phyloP scores from a whole-genome alignment of 2,329 filamentous ascomycete genomes.

The Teratosphaeria pseudoeucalypti region DNA sequence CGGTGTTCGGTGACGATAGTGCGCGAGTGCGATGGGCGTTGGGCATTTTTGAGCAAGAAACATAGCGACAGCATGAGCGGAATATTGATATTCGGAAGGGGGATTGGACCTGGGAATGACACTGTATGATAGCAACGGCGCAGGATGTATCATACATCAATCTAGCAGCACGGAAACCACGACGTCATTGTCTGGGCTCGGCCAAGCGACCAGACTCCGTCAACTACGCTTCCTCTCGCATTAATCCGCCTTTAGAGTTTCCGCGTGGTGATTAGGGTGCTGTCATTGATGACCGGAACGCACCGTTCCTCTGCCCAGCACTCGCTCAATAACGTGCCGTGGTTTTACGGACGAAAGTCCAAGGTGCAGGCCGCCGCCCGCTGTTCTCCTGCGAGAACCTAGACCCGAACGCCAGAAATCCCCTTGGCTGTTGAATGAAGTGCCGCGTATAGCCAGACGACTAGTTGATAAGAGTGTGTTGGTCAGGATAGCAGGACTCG shows the following conservation, averaged over 20 bases:
- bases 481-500: not conserved
- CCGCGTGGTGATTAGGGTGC: not conserved
- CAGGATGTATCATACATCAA: not conserved
- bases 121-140: not conserved
- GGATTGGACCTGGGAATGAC: not conserved
- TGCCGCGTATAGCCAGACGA: not conserved
- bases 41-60: not conserved
- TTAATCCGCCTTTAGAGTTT: not conserved
- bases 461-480: not conserved
- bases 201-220: not conserved
- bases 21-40: not conserved
- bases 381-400: not conserved
- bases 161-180: not conserved
- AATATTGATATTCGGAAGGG: not conserved
- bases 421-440: not conserved
- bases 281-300: too few relatives aligned
- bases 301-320: too few relatives aligned
- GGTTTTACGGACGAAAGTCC: too few relatives aligned
- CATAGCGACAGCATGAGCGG: not conserved
- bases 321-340: too few relatives aligned
- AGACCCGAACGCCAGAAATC: not conserved
- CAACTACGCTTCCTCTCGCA: too few relatives aligned
- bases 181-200: not conserved
- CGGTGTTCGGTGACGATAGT: constrained; percentile 4
- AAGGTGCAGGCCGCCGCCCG: too few relatives aligned